A percentile compares a stretch with the other conserved stretches of the same genome.
Evolutionary conservation across 2,329 filamentous ascomycete species (phyloP).

Genomic region (Pseudogymnoascus sp.): DNA sequence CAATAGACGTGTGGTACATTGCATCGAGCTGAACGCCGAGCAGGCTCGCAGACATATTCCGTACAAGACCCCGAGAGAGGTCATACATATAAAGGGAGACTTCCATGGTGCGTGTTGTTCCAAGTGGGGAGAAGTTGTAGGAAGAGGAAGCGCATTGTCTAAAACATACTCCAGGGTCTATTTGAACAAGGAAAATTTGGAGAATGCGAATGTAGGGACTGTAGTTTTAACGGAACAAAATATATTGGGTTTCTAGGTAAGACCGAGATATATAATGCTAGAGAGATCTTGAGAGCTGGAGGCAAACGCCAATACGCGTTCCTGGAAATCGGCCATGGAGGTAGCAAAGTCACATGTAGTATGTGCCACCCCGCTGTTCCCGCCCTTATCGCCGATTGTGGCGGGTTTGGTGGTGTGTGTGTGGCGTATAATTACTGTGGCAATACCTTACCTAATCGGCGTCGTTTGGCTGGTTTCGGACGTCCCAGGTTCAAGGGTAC

Average conservation of each 20-base stretch:
- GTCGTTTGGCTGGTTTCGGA: background rate
- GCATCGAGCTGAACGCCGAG: conserved; percentile 73
- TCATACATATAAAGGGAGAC: conserved; percentile 74
- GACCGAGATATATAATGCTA: conserved; percentile 1
- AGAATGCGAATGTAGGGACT: conserved; percentile 1
- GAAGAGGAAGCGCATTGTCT: background rate
- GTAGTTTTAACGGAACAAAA: background rate
- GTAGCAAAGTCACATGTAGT: background rate
- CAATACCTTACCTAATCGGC: background rate
- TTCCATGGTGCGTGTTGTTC: conserved; percentile 45
- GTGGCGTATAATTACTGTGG: background rate
- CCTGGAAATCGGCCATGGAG: conserved; percentile 1
- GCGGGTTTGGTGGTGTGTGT: background rate
- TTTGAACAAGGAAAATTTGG: background rate
- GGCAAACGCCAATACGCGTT: conserved; percentile 6
- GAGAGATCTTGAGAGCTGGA: background rate
- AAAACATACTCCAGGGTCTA: conserved; percentile 1
- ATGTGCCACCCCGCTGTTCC: background rate
- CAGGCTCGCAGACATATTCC: conserved; percentile 41
- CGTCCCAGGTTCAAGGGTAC: background rate
- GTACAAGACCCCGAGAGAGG: conserved; percentile 52
- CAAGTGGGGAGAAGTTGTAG: background rate
- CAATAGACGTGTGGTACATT: conserved; percentile 88
- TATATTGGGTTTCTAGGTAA: conserved; percentile 2
- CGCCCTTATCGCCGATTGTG: background rate